A percentile compares a stretch with the other conserved stretches of the same genome.
Evolutionary conservation across 495 filamentous ascomycete species (phyloP).

Genomic region (Aspergillus affinis): DNA sequence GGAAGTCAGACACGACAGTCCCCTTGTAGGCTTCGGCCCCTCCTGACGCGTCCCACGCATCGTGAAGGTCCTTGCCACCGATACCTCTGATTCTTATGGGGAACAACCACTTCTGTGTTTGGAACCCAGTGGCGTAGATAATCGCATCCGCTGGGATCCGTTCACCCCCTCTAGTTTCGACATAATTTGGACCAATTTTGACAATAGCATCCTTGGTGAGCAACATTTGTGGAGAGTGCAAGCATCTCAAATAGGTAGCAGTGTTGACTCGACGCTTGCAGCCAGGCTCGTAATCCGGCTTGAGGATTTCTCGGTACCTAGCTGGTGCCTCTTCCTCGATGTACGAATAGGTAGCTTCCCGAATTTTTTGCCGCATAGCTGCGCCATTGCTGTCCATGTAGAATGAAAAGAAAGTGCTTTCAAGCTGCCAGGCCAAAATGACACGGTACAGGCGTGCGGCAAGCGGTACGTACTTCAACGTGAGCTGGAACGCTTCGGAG

Average conservation of each 20-base stretch:
- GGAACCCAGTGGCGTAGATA: conserved; percentile 52
- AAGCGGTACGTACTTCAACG: conserved; percentile 9
- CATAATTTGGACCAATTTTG: conserved; percentile 34
- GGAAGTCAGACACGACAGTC: conserved; percentile 56
- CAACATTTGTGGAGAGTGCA: conserved; percentile 48
- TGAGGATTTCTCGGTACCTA: conserved; percentile 46
- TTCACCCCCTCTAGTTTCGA: conserved; percentile 43
- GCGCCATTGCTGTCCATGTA: conserved; percentile 9
- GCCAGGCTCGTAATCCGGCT: conserved; percentile 53
- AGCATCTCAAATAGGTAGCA: conserved; percentile 43
- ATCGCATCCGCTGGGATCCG: conserved; percentile 51
- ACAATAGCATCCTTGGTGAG: conserved; percentile 48
- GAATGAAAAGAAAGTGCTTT: conserved; percentile 10
- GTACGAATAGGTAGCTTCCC: conserved; percentile 18
- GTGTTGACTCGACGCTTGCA: conserved; percentile 59
- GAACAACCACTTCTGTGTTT: conserved; percentile 36
- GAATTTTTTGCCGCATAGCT: conserved; percentile 11
- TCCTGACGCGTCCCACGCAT: conserved; percentile 50
- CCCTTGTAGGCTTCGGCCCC: conserved; percentile 57
- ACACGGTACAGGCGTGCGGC: conserved; percentile 11
- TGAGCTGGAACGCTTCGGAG: conserved; percentile 10
- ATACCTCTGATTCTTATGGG: conserved; percentile 42
- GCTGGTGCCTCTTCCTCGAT: conserved; percentile 33
- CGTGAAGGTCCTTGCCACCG: conserved; percentile 43
- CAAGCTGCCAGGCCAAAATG: conserved; percentile 12